Evolutionary conservation across 768 basidiomycete genomes (phyloP), one percentile per base, ranked within the genome.

Genomic region (Glaciozyma martinii): DNA sequence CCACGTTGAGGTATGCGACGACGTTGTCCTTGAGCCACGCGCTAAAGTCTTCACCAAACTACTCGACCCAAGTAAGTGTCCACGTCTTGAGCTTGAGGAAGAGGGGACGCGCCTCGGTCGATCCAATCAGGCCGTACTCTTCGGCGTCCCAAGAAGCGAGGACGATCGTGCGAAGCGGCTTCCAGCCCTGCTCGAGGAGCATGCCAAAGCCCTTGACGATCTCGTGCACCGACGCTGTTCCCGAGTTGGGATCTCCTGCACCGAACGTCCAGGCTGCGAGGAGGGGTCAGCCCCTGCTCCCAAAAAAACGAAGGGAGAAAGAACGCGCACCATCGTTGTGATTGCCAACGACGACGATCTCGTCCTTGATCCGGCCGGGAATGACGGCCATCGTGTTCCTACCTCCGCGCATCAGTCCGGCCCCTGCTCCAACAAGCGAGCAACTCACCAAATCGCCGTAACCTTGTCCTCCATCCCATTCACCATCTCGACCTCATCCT

Each of bases 11-110:
- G 74, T 97, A 98, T 19, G 88, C 82, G 21, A 89, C 90, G 52
- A 86, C 87, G 66, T 93, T 82, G 42, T 86, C 79, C 47, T 82
- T 80, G 46, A 97, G 83, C 84, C 87, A 94, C 21, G 83, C 80
- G 0, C 84, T 74, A 73, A 94, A 97, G 74, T 97, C 94, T 75
- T 97, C 94, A 4, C 85, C 90, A 83, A 87, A 94, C 76, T 50
- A n/a, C 46, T 3, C 46, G 6, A 13, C 46, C 10, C 46, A 18
- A 43, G 19, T n/a, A 3, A 47, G n/a, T 19, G 44, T 47, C 10
- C 8, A 6, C 10, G 8, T 23, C 46, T 8, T 23, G 19, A 6
- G 46, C 46, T 47, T 3, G 19, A n/a, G 21, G 19, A 16, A 15
- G 19, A n/a, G 46, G 21, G 44, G 15, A 21, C 49, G 25, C 9